These are phyloP conservation scores for Lavandula angustifolia DNA, from an alignment of 257 asterid species.

Conservation along the genomic window DNA sequence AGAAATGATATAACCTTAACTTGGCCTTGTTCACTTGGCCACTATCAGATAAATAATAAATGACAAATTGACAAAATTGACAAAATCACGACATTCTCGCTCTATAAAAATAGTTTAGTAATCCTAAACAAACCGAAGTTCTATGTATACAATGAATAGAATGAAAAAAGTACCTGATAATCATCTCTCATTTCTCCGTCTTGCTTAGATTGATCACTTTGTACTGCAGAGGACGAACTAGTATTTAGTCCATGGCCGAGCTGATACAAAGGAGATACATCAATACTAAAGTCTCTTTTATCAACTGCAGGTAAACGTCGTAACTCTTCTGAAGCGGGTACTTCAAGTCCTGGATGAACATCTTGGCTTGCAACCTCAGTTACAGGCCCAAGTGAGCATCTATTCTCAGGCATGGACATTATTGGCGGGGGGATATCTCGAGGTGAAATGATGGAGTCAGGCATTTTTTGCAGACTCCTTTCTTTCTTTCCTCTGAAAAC, in stretches of 20 bases:
- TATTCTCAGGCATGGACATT: constrained; percentile 56
- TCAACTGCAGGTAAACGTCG: constrained; percentile 33
- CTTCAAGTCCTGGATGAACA: constrained; percentile 33
- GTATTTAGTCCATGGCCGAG: constrained; percentile 36
- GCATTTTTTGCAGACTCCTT: constrained; percentile 43
- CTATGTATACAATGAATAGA: constrained; percentile 4
- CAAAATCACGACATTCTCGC: constrained; percentile 9
- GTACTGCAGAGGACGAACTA: constrained; percentile 35
- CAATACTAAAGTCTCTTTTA: constrained; percentile 41
- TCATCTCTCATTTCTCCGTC: constrained; percentile 33
- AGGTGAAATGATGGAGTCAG: constrained; percentile 41
- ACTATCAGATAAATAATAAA: background rate
- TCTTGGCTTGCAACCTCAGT: constrained; percentile 38
- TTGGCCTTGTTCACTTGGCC: background rate
- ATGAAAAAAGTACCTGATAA: constrained; percentile 40
- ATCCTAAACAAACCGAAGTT: constrained; percentile 5
- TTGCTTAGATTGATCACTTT: constrained; percentile 30
- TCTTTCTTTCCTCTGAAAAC: constrained; percentile 77
- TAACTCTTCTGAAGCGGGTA: constrained; percentile 46
- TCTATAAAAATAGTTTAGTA: constrained; percentile 11
- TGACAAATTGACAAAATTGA: constrained; percentile 13
- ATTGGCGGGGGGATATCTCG: constrained; percentile 53
- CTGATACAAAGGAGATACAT: constrained; percentile 40
- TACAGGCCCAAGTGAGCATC: constrained; percentile 51
- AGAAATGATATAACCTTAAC: constrained; percentile 10